Percentiles rank a stretch among this genome's conserved stretches.
Evolutionary conservation across 345 rosid genomes (phyloP).

Genomic region (Lumnitzera littorea): DNA sequence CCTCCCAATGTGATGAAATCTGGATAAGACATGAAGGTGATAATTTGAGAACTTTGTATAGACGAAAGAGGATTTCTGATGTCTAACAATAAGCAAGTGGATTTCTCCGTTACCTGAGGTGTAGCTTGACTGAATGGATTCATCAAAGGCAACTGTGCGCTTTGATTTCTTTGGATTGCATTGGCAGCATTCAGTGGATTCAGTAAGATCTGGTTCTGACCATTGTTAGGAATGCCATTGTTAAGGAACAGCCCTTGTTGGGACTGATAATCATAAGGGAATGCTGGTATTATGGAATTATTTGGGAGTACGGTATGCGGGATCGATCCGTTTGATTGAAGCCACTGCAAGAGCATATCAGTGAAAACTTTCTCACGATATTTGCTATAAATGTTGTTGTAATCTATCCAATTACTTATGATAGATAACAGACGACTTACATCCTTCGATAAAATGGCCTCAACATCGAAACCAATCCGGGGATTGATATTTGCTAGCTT

Average conservation of each 20-base stretch:
- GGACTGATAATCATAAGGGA: slow-evolving; percentile 34
- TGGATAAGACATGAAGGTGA: slow-evolving; percentile 10
- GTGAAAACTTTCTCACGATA: too few species aligned
- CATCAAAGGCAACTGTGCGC: background rate
- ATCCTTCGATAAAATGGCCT: slow-evolving; percentile 44
- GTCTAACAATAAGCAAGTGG: background rate
- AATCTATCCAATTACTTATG: too few species aligned
- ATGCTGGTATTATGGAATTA: slow-evolving; percentile 43
- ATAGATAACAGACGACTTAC: slow-evolving; percentile 13
- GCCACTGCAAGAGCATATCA: background rate
- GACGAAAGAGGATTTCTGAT: too few species aligned
- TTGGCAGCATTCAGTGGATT: slow-evolving; percentile 16
- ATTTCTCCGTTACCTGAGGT: slow-evolving; percentile 30
- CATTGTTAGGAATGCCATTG: slow-evolving; percentile 11
- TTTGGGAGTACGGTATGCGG: slow-evolving; percentile 27
- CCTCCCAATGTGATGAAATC: slow-evolving; percentile 45
- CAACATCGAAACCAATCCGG: slow-evolving; percentile 50
- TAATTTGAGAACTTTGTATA: too few species aligned
- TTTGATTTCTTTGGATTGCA: slow-evolving; percentile 12
- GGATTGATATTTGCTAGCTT: slow-evolving; percentile 72
- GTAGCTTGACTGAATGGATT: slow-evolving; percentile 27
- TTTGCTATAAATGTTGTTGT: too few species aligned
- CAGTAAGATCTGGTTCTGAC: slow-evolving; percentile 24
- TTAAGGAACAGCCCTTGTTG: slow-evolving; percentile 32
- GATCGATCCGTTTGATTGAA: slow-evolving; percentile 32